Evolutionary conservation across 2,329 filamentous ascomycete species (phyloP), one percentile per base, ranked within the genome.

Genomic region (Tolypocladium ophioglossoides): DNA sequence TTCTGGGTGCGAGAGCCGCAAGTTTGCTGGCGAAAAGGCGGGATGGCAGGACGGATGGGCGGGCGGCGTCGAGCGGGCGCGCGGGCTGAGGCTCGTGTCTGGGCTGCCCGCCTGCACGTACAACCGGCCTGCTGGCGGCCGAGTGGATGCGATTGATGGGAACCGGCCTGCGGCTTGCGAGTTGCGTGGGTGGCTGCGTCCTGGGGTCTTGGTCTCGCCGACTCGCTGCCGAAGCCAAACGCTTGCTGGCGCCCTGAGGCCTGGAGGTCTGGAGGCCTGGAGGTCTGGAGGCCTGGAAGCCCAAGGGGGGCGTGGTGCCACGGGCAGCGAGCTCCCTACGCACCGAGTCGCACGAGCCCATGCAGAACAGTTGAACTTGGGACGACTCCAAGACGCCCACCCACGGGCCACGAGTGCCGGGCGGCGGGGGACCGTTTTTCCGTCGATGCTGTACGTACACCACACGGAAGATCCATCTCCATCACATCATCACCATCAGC

Each of bases 1-100:
- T 59, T 59, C 54, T 50, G 38, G 47, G 51, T 59, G 56, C 51
- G 51, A 48, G 34, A 54, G 51, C 52, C 52, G 50, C 53, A 40
- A 24, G 54, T 57, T 59, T 54, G 58, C 58, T 52, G 58, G 54
- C 54, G 58, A 59, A 59, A 59, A 56, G 58, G 58, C 58, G 58
- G 58, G 51, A 54, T 18, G 22, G 47, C 14, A 27, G 24, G 49
- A 20, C 24, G 38, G 50, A 22, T 5, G 50, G 50, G 35, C 24
- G 50, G 39, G 32, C 39, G 52, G 48, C 37, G 27, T 38, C 27
- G 22, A 16, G 48, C 38, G 53, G 49, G 22, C 48, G 20, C 39
- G 14, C 39, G 48, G 52, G 47, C 52, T 50, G 48, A 51, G 52
- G 47, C 44, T 53, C 34, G 44, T 53, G 51, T 48, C 52, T 32